Base-by-base conservation (phyloP, 1,284 basidiomycete species). In the Neolentinus lepideus region DNA sequence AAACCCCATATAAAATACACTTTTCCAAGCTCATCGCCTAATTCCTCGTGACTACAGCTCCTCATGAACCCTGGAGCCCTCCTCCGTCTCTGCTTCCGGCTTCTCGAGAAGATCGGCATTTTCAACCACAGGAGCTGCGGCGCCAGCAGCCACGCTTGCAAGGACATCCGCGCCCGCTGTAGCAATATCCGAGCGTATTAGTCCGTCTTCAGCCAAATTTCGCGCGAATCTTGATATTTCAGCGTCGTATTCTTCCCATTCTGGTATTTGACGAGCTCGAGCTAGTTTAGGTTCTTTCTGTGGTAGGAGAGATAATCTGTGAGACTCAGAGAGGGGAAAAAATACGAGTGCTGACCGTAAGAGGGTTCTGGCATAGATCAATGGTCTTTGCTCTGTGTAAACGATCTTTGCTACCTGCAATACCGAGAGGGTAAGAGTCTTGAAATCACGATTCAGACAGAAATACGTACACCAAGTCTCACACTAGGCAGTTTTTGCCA, bases 271-370 rank as follows among this genome's bases (percentile, higher is more conserved):
- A 36, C 95, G 83, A 1, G 96, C 97, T 31, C 96, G 81, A 9
- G 87, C 82, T 9, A 99, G 78, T 70, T 99, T 99, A 1, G 95
- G 95, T 68, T 98, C 95, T 84, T 97, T 96, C 88, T 94, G 69
- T 12, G 10, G 33, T 35, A 35, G 16, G 48, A 4, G 27, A 2
- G n/a, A 47, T 36, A 12, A 29, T 22, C 16, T n/a, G 24, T 43
- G 25, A 22, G 35, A 19, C 27, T 11, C 2, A 31, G 55, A 29
- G 24, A 12, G 22, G 22, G 21, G 10, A 22, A 33, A 11, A 21
- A 6, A 11, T 9, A 22, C n/a, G 16, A 36, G 22, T 38, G 75
- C 86, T 60, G 57, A 93, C 92, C 48, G 93, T 95, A 54, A 94
- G 76, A 11, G 92, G 92, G 65, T 95, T 95, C 69, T 94, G 92